A percentile compares a stretch with the other conserved stretches of the same genome.
These are phyloP conservation scores for Plasmodium fragile DNA, from an alignment of 169 alveolate species.

Conservation along the genomic window DNA sequence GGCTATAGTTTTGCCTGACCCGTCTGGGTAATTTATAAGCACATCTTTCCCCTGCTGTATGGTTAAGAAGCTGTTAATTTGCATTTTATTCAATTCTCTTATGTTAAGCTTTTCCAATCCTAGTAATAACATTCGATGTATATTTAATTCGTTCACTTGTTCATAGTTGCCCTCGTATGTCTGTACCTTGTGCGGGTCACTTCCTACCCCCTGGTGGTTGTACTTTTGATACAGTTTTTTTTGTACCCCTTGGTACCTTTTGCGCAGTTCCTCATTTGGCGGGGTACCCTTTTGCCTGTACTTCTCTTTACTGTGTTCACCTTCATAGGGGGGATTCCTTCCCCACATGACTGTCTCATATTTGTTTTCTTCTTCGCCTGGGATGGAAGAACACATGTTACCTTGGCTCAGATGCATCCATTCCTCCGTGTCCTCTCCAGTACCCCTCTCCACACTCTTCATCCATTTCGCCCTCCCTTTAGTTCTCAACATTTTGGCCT, in stretches of 20 bases:
- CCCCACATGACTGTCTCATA: background rate
- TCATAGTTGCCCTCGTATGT: slow-evolving; percentile 4
- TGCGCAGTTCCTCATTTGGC: slow-evolving; percentile 9
- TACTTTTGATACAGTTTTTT: slow-evolving; percentile 55
- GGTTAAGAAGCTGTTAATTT: slow-evolving; percentile 79
- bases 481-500: background rate
- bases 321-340: background rate
- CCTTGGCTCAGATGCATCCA: background rate
- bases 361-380: background rate
- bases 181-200: slow-evolving; percentile 35
- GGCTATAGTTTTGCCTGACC: slow-evolving; percentile 86
- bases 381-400: background rate
- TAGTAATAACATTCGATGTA: slow-evolving; percentile 64
- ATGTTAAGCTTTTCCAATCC: slow-evolving; percentile 68
- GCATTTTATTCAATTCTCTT: slow-evolving; percentile 77
- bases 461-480: background rate
- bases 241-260: slow-evolving; percentile 40
- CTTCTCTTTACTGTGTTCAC: background rate
- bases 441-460: background rate
- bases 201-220: slow-evolving; percentile 49
- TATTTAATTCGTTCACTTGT: slow-evolving; percentile 52
- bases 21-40: slow-evolving; percentile 75
- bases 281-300: background rate
- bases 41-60: slow-evolving; percentile 85
- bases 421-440: background rate